Evolutionary conservation across 2,329 filamentous ascomycete genomes (phyloP).

Genomic region (Pseudogymnoascus sp.): DNA sequence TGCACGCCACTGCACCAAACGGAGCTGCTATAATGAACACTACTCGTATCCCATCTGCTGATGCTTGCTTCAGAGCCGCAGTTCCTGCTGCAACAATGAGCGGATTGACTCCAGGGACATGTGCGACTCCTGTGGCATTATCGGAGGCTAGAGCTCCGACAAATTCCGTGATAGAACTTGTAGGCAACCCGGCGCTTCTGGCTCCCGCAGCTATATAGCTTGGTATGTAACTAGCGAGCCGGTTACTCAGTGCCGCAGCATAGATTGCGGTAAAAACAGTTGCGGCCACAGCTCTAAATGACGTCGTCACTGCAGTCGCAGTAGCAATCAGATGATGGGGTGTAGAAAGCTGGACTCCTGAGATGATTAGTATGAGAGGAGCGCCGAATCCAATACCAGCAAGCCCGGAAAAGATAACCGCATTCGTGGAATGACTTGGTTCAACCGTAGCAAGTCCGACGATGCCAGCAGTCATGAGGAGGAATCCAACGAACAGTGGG

Average conservation of each 20-base stretch:
- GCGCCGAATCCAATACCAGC: conserved; percentile 9
- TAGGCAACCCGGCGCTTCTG: conserved; percentile 10
- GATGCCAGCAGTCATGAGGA: not conserved
- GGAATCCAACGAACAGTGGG: not conserved
- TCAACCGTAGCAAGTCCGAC: conserved; percentile 1
- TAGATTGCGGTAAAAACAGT: not conserved
- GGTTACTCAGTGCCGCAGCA: not conserved
- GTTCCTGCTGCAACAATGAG: conserved; percentile 13
- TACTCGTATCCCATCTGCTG: conserved; percentile 14
- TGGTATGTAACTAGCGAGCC: not conserved
- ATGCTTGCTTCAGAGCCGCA: conserved; percentile 15
- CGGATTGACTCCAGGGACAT: conserved; percentile 12
- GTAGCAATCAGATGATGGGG: conserved; percentile 10
- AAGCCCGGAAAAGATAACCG: conserved; percentile 6
- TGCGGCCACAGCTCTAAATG: not conserved
- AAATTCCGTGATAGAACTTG: conserved; percentile 12
- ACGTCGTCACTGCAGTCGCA: conserved; percentile 6
- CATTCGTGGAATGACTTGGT: not conserved
- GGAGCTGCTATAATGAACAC: conserved; percentile 19
- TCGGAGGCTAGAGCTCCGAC: conserved; percentile 1
- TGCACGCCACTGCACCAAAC: conserved; percentile 16
- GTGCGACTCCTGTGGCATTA: conserved; percentile 10
- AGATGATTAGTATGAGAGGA: conserved; percentile 10
- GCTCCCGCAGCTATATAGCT: conserved; percentile 12
- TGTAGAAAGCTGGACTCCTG: conserved; percentile 12